Base-by-base conservation (phyloP, 225 moss, liverwort and hornwort genomes). In the Polytrichum formosum region DNA sequence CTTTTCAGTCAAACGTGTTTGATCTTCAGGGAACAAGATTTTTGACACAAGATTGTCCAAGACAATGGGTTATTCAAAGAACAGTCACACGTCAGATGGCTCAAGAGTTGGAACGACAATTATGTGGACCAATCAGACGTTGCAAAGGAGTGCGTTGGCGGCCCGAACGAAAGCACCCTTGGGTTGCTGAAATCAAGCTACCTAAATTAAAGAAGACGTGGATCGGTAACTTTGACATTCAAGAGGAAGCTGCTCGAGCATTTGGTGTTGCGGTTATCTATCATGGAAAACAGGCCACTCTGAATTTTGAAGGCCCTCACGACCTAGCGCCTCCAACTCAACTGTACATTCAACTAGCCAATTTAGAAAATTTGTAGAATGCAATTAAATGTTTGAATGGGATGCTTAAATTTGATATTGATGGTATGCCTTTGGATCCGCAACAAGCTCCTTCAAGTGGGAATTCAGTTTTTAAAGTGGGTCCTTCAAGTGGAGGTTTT, bases 61-160 rank as follows among this genome's bases (percentile, higher is more conserved):
- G 59, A n/a, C 59, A n/a, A n/a, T 59, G 59, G 59, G 20, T 20
- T 20, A n/a, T 59, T 59, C 20, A 59, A 5, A 59, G 59, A 59
- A 59, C 20, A n/a, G 7, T 59, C n/a, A 59, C 19, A n/a, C 20
- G 59, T 59, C 20, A 59, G 5, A 59, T 59, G 59, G 19, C 19
- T 59, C 59, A 59, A n/a, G 59, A 59, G 20, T 59, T 59, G 59
- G 59, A 59, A 59, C 59, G 5, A 59, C 59, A 59, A 59, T 59
- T 59, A 0, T 59, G 59, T 59, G 59, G 59, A n/a, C 59, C 59
- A 20, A 59, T 59, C 18, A n/a, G 0, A n/a, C 5, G 5, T 6
- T 35, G 8, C 0, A 35, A 35, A 35, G 35, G 35, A 35, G 35
- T 35, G 35, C 9, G 35, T 35, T 35, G 35, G 35, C 9, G 35